These are phyloP conservation scores for Ilex asprella DNA, from an alignment of 257 asterid genomes.

Conservation along the genomic window DNA sequence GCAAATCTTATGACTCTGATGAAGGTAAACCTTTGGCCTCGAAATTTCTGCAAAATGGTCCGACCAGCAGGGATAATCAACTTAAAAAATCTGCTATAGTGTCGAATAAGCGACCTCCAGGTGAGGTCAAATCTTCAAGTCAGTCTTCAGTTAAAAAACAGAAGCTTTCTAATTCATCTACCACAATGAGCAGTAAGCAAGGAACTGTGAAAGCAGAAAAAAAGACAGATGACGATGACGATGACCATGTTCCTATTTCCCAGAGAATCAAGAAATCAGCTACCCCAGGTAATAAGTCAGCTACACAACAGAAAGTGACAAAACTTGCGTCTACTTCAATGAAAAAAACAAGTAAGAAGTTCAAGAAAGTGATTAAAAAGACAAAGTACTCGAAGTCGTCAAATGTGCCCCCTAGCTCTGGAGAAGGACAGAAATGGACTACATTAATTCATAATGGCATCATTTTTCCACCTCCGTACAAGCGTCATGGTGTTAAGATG, in stretches of 20 bases:
- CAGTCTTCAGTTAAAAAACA: slow-evolving; percentile 52
- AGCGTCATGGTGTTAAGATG: slow-evolving; percentile 90
- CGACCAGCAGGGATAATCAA: slow-evolving; percentile 26
- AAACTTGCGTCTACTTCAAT: slow-evolving; percentile 36
- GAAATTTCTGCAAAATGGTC: slow-evolving; percentile 58
- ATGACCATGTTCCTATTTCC: slow-evolving; percentile 51
- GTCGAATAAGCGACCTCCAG: slow-evolving; percentile 61
- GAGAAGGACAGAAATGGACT: slow-evolving; percentile 98
- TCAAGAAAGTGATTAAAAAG: slow-evolving; percentile 47
- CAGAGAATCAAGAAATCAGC: slow-evolving; percentile 53
- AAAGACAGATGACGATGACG: slow-evolving; percentile 67
- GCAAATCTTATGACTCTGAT: slow-evolving; percentile 34
- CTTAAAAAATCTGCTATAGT: slow-evolving; percentile 38
- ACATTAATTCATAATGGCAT: slow-evolving; percentile 91
- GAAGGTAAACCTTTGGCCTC: slow-evolving; percentile 40
- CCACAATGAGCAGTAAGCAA: slow-evolving; percentile 27
- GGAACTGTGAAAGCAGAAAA: slow-evolving; percentile 45
- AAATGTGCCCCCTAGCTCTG: slow-evolving; percentile 78
- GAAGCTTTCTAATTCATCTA: slow-evolving; percentile 48
- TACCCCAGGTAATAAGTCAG: slow-evolving; percentile 40
- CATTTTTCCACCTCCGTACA: slow-evolving; percentile 92
- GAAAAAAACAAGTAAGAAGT: slow-evolving; percentile 40
- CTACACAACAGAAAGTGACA: slow-evolving; percentile 21
- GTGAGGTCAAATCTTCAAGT: slow-evolving; percentile 39
- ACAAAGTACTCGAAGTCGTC: slow-evolving; percentile 71